Evolutionary conservation across 352 stramenopile species (phyloP).

Genomic region (Plasmopara halstedii): DNA sequence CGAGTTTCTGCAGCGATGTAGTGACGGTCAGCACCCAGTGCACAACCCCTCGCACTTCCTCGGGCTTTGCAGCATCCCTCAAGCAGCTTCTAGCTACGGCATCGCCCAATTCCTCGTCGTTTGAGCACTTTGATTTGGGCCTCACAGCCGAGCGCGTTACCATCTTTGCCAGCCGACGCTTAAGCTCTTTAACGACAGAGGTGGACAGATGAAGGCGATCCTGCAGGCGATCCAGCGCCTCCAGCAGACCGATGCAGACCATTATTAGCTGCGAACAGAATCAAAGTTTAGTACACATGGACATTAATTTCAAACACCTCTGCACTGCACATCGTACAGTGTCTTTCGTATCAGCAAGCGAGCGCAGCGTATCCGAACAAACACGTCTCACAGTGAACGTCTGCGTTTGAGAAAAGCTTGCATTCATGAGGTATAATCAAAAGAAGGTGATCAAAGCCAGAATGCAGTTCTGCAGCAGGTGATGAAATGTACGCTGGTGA

Average conservation of each 20-base stretch:
- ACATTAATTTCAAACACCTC: constrained; percentile 5
- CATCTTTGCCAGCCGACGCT: constrained; percentile 58
- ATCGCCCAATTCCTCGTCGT: constrained; percentile 26
- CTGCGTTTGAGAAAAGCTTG: constrained; percentile 14
- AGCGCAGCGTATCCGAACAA: constrained; percentile 53
- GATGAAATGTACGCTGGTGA: neutral
- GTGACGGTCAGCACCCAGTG: constrained; percentile 57
- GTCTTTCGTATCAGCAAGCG: constrained; percentile 64
- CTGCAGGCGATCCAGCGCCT: constrained; percentile 67
- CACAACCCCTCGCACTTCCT: constrained; percentile 60
- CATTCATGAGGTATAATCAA: constrained; percentile 6
- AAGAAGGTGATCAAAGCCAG: neutral
- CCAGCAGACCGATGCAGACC: constrained; percentile 68
- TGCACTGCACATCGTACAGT: constrained; percentile 26
- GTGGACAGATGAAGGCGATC: constrained; percentile 58
- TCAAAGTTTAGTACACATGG: constrained; percentile 2
- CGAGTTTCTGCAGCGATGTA: constrained; percentile 51
- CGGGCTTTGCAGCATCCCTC: constrained; percentile 43
- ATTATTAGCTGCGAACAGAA: constrained; percentile 47
- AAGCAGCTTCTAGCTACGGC: constrained; percentile 47
- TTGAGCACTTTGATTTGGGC: constrained; percentile 21
- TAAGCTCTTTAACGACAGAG: constrained; percentile 67
- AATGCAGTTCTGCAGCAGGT: neutral
- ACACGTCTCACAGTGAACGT: constrained; percentile 30
- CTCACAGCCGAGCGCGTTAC: constrained; percentile 41